These are phyloP conservation scores for Chlorella variabilis DNA, from an alignment of 163 green algal genomes.

Conservation along the genomic window DNA sequence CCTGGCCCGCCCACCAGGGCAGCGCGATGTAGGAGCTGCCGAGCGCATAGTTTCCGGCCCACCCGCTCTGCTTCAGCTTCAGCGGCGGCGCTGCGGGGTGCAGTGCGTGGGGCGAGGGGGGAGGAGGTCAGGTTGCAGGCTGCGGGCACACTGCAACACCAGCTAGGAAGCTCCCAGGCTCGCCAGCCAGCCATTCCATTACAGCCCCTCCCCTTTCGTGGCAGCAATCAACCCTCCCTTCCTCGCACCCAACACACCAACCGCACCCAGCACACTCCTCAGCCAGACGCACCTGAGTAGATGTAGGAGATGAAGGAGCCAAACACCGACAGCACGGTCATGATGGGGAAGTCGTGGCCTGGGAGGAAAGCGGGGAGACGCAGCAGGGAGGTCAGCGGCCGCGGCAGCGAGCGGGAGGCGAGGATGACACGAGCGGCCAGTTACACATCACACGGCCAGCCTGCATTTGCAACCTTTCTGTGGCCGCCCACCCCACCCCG, in stretches of 20 bases:
- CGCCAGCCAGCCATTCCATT: too few relatives aligned
- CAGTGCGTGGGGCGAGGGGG: neutral
- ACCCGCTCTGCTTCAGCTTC: conserved; percentile 98
- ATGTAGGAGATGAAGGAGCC: conserved; percentile 98
- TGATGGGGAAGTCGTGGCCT: conserved; percentile 85
- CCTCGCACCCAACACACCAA: too few relatives aligned
- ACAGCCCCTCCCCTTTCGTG: too few relatives aligned
- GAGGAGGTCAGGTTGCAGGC: neutral
- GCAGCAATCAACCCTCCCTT: too few relatives aligned
- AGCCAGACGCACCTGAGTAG: conserved; percentile 71
- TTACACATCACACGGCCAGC: too few relatives aligned
- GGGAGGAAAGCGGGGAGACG: neutral
- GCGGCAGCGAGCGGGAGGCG: too few relatives aligned
- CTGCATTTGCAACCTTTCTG: too few relatives aligned
- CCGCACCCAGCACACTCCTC: neutral
- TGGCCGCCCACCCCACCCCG: too few relatives aligned
- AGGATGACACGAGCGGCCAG: too few relatives aligned
- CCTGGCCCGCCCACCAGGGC: conserved; percentile 94
- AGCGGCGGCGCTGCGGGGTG: conserved; percentile 83
- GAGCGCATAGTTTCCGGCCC: conserved; percentile 96
- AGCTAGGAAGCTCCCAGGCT: too few relatives aligned
- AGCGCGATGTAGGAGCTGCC: conserved; percentile 97
- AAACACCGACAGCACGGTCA: conserved; percentile 88
- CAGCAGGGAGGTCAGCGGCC: neutral
- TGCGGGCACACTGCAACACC: too few relatives aligned